These are phyloP conservation scores for Trichoderma polysporum DNA, from an alignment of 2,329 filamentous ascomycete genomes.

Conservation along the genomic window DNA sequence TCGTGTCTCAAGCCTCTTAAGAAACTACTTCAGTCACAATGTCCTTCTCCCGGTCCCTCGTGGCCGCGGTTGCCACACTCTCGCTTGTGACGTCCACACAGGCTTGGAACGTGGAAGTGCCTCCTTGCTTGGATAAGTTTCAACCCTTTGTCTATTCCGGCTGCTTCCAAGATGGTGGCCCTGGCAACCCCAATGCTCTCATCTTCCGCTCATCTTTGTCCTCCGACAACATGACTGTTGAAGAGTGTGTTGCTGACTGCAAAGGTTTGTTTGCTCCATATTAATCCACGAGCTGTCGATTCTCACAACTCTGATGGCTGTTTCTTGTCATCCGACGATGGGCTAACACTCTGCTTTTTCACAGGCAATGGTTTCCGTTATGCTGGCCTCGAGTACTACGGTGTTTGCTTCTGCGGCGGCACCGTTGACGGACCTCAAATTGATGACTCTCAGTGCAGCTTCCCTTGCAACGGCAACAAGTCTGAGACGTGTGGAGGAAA, in stretches of 20 bases:
- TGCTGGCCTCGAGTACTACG: conserved; percentile 52
- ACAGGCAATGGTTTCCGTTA: conserved; percentile 50
- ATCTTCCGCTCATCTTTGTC: conserved; percentile 43
- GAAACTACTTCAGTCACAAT: conserved; percentile 19
- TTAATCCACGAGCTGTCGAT: too few relatives aligned
- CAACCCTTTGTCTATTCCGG: conserved; percentile 50
- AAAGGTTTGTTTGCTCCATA: conserved; percentile 40
- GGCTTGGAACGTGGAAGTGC: conserved; percentile 46
- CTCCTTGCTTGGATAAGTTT: conserved; percentile 45
- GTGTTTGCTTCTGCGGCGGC: conserved; percentile 54
- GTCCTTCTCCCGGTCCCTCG: conserved; percentile 27
- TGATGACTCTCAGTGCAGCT: conserved; percentile 54
- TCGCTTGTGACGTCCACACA: conserved; percentile 38
- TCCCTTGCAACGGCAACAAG: conserved; percentile 50
- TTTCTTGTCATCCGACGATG: not conserved
- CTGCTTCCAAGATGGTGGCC: conserved; percentile 42
- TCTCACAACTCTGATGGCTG: not conserved
- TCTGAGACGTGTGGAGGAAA: conserved; percentile 49
- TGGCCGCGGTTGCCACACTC: conserved; percentile 39
- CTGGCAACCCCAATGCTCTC: conserved; percentile 37
- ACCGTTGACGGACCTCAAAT: conserved; percentile 54
- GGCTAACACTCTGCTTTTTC: not conserved
- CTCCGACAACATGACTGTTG: conserved; percentile 45
- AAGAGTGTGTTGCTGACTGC: conserved; percentile 49
- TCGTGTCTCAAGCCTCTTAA: not conserved